These are phyloP conservation scores for Rhodotorula sp. DNA, from an alignment of 1,284 basidiomycete species.

Conservation along the genomic window DNA sequence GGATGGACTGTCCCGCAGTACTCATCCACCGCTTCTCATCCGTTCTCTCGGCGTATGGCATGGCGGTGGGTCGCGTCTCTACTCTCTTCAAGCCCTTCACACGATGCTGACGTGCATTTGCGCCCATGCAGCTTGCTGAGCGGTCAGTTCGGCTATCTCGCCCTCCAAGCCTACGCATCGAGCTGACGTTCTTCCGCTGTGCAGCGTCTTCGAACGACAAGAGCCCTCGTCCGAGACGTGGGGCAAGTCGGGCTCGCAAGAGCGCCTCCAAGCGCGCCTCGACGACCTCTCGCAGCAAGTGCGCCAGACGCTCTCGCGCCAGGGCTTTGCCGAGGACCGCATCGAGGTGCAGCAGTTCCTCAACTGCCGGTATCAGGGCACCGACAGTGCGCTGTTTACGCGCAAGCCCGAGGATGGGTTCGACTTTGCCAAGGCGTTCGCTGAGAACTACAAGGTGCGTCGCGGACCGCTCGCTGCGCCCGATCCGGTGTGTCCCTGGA, in stretches of 20 bases:
- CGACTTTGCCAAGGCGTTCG: constrained; percentile 61
- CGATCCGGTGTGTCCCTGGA: too few species aligned
- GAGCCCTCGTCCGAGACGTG: constrained; percentile 39
- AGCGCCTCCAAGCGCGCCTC: constrained; percentile 12
- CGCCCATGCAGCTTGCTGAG: constrained; percentile 3
- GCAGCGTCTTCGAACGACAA: constrained; percentile 53
- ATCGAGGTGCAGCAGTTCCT: constrained; percentile 26
- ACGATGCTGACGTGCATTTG: not conserved
- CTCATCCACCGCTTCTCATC: constrained; percentile 64
- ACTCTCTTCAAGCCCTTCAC: constrained; percentile 63
- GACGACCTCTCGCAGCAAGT: constrained; percentile 13
- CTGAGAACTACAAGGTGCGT: constrained; percentile 47
- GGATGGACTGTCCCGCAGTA: constrained; percentile 80
- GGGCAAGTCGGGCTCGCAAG: constrained; percentile 1
- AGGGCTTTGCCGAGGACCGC: constrained; percentile 10
- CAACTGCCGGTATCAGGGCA: constrained; percentile 25
- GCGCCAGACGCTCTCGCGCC: constrained; percentile 11
- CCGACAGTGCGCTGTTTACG: constrained; percentile 53
- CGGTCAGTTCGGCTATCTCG: not conserved
- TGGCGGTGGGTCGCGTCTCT: constrained; percentile 1
- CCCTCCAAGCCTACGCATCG: constrained; percentile 55
- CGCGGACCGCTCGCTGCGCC: too few species aligned
- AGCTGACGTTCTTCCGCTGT: constrained; percentile 68
- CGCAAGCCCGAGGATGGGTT: constrained; percentile 5
- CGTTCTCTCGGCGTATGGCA: constrained; percentile 75